Evolutionary conservation across 2,329 filamentous ascomycete genomes (phyloP).

Genomic region (Macrophomina phaseolina): DNA sequence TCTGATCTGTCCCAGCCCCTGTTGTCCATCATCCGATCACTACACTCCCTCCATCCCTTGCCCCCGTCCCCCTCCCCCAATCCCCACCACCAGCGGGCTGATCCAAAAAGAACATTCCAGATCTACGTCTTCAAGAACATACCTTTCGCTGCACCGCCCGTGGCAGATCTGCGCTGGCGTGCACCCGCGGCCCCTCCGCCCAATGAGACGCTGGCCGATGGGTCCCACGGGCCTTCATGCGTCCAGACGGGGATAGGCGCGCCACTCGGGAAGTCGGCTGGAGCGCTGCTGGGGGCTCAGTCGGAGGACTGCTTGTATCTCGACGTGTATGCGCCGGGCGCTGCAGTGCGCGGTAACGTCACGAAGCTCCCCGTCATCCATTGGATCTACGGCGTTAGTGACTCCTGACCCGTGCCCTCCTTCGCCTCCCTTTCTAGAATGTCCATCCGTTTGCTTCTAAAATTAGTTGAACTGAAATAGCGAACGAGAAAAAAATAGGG

Average conservation of each 20-base stretch:
- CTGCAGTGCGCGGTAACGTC: constrained; percentile 45
- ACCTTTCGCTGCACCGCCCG: constrained; percentile 51
- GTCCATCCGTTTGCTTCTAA: constrained; percentile 46
- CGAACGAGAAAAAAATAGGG: not conserved
- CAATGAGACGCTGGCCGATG: not conserved
- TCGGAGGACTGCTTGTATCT: constrained; percentile 58
- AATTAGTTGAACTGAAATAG: constrained; percentile 17
- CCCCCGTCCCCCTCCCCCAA: not conserved
- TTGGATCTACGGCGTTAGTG: constrained; percentile 49
- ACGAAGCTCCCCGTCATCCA: constrained; percentile 51
- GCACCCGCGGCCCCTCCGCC: constrained; percentile 45
- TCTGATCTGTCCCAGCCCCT: not conserved
- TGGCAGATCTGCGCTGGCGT: constrained; percentile 48
- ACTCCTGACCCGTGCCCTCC: constrained; percentile 27
- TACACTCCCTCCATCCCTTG: not conserved
- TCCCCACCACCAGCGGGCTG: not conserved
- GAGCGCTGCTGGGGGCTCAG: not conserved
- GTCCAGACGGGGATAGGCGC: not conserved
- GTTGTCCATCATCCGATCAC: too few species aligned
- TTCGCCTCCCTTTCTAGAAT: too few species aligned
- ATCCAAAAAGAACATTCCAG: not conserved
- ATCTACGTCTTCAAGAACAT: constrained; percentile 51
- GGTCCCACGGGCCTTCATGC: constrained; percentile 6
- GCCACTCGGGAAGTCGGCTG: not conserved
- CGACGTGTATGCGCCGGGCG: constrained; percentile 55